Conservation (phyloP, 805 yeast species). For the Saturnispora bothae region DNA sequence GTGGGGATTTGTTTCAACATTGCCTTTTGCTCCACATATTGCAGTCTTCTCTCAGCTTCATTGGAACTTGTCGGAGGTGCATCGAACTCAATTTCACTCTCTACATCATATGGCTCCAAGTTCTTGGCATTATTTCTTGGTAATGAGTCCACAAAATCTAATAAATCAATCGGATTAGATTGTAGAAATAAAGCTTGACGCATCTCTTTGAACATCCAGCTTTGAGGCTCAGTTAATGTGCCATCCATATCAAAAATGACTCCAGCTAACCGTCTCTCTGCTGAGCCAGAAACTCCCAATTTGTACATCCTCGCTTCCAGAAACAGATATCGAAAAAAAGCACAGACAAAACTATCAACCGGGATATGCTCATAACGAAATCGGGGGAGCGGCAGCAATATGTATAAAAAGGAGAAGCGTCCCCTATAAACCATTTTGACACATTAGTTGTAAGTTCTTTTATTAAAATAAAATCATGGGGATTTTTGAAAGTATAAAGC, state of each 20-base stretch:
- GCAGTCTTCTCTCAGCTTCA: constrained; percentile 38
- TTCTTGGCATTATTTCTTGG: constrained; percentile 21
- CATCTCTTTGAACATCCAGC: constrained; percentile 40
- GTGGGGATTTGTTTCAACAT: constrained; percentile 48
- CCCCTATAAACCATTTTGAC: too few species aligned
- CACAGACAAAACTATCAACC: too few species aligned
- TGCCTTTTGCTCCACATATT: constrained; percentile 48
- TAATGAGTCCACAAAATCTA: constrained; percentile 33
- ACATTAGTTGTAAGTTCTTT: too few species aligned
- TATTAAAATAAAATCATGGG: constrained; percentile 11
- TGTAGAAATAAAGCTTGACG: constrained; percentile 38
- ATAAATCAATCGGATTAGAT: constrained; percentile 37
- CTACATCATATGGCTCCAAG: constrained; percentile 25
- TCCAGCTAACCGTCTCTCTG: constrained; percentile 27
- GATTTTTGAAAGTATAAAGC: constrained; percentile 7
- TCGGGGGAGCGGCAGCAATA: too few species aligned
- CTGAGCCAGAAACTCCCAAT: background rate
- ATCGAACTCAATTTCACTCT: background rate
- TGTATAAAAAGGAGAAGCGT: too few species aligned
- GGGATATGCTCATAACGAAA: too few species aligned
- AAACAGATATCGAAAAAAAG: too few species aligned
- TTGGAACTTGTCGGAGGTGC: constrained; percentile 15
- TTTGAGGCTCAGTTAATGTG: constrained; percentile 56
- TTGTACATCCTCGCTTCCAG: too few species aligned
- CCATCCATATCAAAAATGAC: constrained; percentile 76